These are phyloP conservation scores for Ceratobasidium sp. DNA, from an alignment of 1,284 basidiomycete genomes.

Conservation along the genomic window DNA sequence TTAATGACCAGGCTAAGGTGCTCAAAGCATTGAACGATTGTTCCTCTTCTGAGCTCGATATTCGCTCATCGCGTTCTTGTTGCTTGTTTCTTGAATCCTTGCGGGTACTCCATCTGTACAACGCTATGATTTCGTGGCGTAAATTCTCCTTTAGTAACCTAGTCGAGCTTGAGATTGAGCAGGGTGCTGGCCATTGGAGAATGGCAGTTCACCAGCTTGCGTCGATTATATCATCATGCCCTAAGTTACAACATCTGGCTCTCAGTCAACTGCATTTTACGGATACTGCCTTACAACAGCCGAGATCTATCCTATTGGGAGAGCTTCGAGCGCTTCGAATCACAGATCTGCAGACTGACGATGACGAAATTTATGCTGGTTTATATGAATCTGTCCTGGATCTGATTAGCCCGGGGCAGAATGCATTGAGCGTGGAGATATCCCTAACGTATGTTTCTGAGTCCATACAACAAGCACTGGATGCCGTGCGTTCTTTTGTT, in stretches of 20 bases:
- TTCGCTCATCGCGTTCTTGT: too few species aligned
- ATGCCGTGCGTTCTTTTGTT: neutral
- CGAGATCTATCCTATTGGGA: neutral
- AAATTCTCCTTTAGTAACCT: neutral
- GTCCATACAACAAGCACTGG: neutral
- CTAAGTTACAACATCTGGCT: neutral
- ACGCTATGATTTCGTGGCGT: neutral
- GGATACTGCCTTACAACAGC: neutral
- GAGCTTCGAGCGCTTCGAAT: neutral
- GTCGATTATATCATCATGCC: neutral
- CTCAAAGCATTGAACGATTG: neutral
- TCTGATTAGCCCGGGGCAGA: neutral
- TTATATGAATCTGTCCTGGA: neutral
- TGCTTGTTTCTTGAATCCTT: neutral
- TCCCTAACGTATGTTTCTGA: neutral
- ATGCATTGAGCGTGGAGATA: neutral
- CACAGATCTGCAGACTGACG: neutral
- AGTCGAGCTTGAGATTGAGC: neutral
- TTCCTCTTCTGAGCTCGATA: too few species aligned
- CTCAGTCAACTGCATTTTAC: neutral
- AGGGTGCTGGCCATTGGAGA: neutral
- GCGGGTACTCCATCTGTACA: neutral
- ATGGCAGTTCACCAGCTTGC: neutral
- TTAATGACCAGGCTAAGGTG: neutral
- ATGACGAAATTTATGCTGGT: too few species aligned